phyloP scores from a whole-genome alignment of 345 rosid genomes.

The Eucalyptus pauciflora region DNA sequence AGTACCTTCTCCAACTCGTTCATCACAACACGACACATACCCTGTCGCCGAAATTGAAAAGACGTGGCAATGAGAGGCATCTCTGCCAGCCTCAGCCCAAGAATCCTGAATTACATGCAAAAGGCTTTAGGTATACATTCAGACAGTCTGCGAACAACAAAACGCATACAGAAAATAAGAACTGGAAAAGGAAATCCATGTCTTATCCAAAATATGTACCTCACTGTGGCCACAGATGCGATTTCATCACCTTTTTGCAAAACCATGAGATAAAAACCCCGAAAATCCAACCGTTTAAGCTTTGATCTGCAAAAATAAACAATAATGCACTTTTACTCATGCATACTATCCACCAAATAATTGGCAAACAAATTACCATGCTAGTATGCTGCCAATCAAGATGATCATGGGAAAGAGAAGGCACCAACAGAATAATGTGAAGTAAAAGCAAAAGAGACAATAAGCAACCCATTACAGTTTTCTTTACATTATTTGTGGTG shows the following conservation, averaged over 20 bases:
- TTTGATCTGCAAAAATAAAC: constrained; percentile 15
- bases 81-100: constrained; percentile 35
- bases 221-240: constrained; percentile 26
- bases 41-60: constrained; percentile 24
- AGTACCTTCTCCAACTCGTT: constrained; percentile 29
- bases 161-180: not conserved
- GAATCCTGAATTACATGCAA: constrained; percentile 12
- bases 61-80: constrained; percentile 36
- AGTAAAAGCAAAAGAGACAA: not conserved
- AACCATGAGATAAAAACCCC: constrained; percentile 30
- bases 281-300: constrained; percentile 24
- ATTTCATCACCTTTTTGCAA: constrained; percentile 27
- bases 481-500: not conserved
- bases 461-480: not conserved
- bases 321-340: not conserved
- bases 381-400: not conserved
- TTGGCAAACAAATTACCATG: not conserved
- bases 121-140: not conserved
- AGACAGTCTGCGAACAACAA: not conserved
- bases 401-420: not conserved
- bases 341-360: not conserved
- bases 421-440: not conserved
- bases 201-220: constrained; percentile 3
- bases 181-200: not conserved
- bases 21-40: constrained; percentile 35